Evolutionary conservation across 768 basidiomycete species (phyloP).

Genomic region (Coprinopsis cinerea): DNA sequence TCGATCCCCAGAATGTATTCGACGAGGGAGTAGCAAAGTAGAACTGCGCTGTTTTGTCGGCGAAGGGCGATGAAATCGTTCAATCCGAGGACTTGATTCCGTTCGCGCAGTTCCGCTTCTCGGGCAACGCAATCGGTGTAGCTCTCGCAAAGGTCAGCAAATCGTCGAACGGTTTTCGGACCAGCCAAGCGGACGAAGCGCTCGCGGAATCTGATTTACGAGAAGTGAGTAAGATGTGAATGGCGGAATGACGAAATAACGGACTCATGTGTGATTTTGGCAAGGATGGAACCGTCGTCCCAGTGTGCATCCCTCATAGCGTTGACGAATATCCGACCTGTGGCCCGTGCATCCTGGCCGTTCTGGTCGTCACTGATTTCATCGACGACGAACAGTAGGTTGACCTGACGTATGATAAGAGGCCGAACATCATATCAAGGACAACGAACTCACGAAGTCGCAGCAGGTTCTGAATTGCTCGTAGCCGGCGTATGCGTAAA

Average conservation of each 20-base stretch:
- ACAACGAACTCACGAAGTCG: conserved; percentile 43
- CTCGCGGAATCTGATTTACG: conserved; percentile 40
- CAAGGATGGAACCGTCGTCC: conserved; percentile 52
- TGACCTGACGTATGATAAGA: conserved; percentile 30
- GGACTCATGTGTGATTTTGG: conserved; percentile 57
- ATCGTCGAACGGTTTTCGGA: conserved; percentile 43
- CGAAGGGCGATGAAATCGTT: conserved; percentile 51
- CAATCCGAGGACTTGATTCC: conserved; percentile 47
- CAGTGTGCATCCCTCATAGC: conserved; percentile 46
- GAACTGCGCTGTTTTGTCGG: conserved; percentile 64
- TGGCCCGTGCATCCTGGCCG: conserved; percentile 46
- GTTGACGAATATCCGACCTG: conserved; percentile 46
- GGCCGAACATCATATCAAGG: not conserved
- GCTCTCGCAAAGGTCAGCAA: conserved; percentile 44
- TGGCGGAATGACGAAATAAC: conserved; percentile 17
- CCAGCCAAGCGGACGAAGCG: conserved; percentile 41
- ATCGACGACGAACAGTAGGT: conserved; percentile 61
- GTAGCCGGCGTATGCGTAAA: conserved; percentile 52
- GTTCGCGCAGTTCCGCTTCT: conserved; percentile 59
- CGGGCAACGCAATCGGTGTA: conserved; percentile 54
- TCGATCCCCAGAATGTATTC: conserved; percentile 59
- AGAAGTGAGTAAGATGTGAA: conserved; percentile 4
- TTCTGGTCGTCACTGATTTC: conserved; percentile 65
- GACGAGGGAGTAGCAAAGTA: conserved; percentile 56
- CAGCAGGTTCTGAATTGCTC: conserved; percentile 56